A percentile compares a stretch with the other conserved stretches of the same genome.
Evolutionary conservation across 164 flowering plant species (phyloP).

Genomic region (Magnolia changhungtana): DNA sequence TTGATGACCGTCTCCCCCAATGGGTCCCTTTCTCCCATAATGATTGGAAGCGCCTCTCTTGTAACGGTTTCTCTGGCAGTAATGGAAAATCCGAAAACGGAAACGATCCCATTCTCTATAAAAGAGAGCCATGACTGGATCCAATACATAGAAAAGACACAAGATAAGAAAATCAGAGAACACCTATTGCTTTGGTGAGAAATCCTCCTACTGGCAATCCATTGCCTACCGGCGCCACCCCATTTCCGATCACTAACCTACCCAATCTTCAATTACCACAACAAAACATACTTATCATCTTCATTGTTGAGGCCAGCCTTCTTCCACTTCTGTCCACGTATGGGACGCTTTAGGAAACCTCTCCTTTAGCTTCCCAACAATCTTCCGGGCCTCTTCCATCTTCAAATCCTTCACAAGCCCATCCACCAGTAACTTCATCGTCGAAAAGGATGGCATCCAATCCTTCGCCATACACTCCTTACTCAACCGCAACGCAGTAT

Average conservation of each 20-base stretch:
- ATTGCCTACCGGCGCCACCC: too few species aligned
- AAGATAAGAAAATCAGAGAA: constrained; percentile 74
- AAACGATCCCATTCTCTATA: too few species aligned
- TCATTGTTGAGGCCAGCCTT: constrained; percentile 31
- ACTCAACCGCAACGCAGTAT: constrained; percentile 44
- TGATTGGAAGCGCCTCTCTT: too few species aligned
- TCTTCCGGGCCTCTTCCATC: constrained; percentile 57
- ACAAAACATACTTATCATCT: neutral
- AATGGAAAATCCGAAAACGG: too few species aligned
- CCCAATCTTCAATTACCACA: neutral
- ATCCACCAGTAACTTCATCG: constrained; percentile 65
- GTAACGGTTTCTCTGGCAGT: too few species aligned
- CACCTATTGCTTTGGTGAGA: constrained; percentile 62
- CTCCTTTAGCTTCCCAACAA: constrained; percentile 52
- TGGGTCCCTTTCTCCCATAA: too few species aligned
- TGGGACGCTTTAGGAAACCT: constrained; percentile 38
- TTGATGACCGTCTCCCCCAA: constrained; percentile 56
- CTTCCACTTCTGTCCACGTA: constrained; percentile 68
- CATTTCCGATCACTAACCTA: neutral
- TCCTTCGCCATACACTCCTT: constrained; percentile 53
- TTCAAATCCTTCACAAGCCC: constrained; percentile 63
- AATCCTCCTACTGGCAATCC: too few species aligned
- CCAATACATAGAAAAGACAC: constrained; percentile 62
- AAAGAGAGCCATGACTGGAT: constrained; percentile 42
- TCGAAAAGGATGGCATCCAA: constrained; percentile 68